A percentile compares a stretch with the other conserved stretches of the same genome.
Evolutionary conservation across 2,329 filamentous ascomycete genomes (phyloP).

Genomic region (Elsinoe perseae): DNA sequence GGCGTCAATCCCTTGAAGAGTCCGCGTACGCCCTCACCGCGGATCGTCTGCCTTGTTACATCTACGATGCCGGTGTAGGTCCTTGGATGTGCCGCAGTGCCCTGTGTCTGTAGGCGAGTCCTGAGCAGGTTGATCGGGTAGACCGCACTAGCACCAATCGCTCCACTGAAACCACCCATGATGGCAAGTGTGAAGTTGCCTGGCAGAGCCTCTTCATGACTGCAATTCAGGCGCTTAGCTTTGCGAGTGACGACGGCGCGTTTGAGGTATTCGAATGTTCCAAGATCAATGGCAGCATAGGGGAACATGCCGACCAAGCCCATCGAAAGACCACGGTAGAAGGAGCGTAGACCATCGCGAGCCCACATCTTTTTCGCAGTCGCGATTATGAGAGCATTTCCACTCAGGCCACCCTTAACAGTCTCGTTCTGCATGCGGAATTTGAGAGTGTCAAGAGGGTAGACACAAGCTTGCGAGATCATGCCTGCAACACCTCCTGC

Average conservation of each 20-base stretch:
- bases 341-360: slow-evolving; percentile 63
- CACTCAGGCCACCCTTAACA: slow-evolving; percentile 73
- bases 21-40: slow-evolving; percentile 73
- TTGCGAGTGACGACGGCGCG: slow-evolving; percentile 61
- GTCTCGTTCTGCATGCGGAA: slow-evolving; percentile 90
- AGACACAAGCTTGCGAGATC: slow-evolving; percentile 92
- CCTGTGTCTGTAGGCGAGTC: slow-evolving; percentile 87
- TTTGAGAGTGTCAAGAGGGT: slow-evolving; percentile 80
- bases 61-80: slow-evolving; percentile 90
- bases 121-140: slow-evolving; percentile 92
- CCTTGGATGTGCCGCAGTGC: slow-evolving; percentile 80
- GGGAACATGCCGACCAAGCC: slow-evolving; percentile 95
- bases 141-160: slow-evolving; percentile 84
- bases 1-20: slow-evolving; percentile 93
- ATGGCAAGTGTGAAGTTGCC: slow-evolving; percentile 77
- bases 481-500: slow-evolving; percentile 89
- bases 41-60: slow-evolving; percentile 73
- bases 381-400: slow-evolving; percentile 71
- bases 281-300: slow-evolving; percentile 93
- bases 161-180: slow-evolving; percentile 85
- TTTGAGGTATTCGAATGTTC: slow-evolving; percentile 91
- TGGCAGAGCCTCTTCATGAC: slow-evolving; percentile 70
- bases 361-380: slow-evolving; percentile 83
- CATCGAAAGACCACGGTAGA: slow-evolving; percentile 90
- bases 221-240: slow-evolving; percentile 59